Conservation (phyloP, 2,329 filamentous ascomycete species). For the Ophiosphaerella herpotricha region DNA sequence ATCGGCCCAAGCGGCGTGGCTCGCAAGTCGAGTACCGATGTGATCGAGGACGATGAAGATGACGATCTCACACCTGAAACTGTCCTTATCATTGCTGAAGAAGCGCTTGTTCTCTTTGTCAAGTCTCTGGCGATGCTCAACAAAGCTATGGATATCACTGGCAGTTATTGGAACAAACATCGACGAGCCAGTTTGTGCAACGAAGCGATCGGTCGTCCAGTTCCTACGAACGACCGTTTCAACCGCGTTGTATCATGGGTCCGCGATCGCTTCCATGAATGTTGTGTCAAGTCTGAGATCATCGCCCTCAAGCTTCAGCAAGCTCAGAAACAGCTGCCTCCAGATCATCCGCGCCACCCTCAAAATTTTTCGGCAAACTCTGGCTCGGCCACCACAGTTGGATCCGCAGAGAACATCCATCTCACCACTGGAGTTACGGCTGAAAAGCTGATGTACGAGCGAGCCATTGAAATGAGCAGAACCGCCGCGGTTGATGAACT, state of each 20-base stretch:
- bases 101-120: constrained; percentile 93
- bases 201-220: constrained; percentile 44
- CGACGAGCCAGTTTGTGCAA: constrained; percentile 62
- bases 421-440: constrained; percentile 89
- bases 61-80: constrained; percentile 82
- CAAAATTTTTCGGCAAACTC: constrained; percentile 71
- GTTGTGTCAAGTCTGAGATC: constrained; percentile 92
- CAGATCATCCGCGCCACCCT: constrained; percentile 85
- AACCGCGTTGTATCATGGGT: constrained; percentile 97
- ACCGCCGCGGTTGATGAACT: constrained; percentile 95
- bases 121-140: constrained; percentile 89
- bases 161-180: constrained; percentile 86
- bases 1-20: constrained; percentile 57
- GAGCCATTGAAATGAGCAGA: constrained; percentile 94
- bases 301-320: constrained; percentile 87
- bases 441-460: constrained; percentile 97
- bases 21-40: constrained; percentile 47
- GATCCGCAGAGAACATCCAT: constrained; percentile 77
- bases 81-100: constrained; percentile 84
- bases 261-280: constrained; percentile 91
- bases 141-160: constrained; percentile 94
- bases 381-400: constrained; percentile 60
- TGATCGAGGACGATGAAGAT: constrained; percentile 58
- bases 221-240: constrained; percentile 69
- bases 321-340: constrained; percentile 80